A percentile compares a stretch with the other conserved stretches of the same genome.
These are phyloP conservation scores for Arthroderma sp. DNA, from an alignment of 2,329 filamentous ascomycete genomes.

Conservation along the genomic window DNA sequence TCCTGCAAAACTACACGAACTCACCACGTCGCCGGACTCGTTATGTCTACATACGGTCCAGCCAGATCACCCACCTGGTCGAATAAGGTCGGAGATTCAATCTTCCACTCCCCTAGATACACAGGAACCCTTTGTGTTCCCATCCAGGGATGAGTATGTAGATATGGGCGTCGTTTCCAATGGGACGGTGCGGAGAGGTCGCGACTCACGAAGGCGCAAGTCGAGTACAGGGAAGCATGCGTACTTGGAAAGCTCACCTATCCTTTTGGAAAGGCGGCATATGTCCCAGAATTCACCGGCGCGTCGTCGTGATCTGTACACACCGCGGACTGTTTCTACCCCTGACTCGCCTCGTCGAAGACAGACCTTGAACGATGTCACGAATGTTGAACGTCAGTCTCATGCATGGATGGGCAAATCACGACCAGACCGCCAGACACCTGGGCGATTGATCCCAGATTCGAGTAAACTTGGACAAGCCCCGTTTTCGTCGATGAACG, in stretches of 20 bases:
- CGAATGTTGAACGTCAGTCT: constrained; percentile 14
- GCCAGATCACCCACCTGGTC: constrained; percentile 12
- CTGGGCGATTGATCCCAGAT: constrained; percentile 21
- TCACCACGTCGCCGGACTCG: constrained; percentile 41
- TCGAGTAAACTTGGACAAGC: constrained; percentile 17
- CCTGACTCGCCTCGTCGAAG: constrained; percentile 22
- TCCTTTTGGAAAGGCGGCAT: constrained; percentile 12
- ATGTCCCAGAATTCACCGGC: constrained; percentile 10
- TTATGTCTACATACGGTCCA: constrained; percentile 36
- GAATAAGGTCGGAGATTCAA: constrained; percentile 11
- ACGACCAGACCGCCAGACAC: constrained; percentile 20
- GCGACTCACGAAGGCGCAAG: constrained; percentile 5
- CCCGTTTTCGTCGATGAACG: constrained; percentile 10
- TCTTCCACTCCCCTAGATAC: constrained; percentile 5
- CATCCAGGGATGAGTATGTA: not conserved
- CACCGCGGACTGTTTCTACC: constrained; percentile 25
- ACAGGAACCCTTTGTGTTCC: not conserved
- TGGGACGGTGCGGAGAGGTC: constrained; percentile 3
- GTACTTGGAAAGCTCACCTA: constrained; percentile 15
- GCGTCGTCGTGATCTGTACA: constrained; percentile 19
- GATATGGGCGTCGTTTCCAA: constrained; percentile 5
- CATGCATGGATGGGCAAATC: constrained; percentile 23
- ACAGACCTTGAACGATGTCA: constrained; percentile 17
- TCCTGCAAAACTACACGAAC: constrained; percentile 40
- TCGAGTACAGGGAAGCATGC: constrained; percentile 13